Evolutionary conservation across 225 moss, liverwort and hornwort species (phyloP), one percentile per base, ranked within the genome.

Genomic region (Polytrichum commune): DNA sequence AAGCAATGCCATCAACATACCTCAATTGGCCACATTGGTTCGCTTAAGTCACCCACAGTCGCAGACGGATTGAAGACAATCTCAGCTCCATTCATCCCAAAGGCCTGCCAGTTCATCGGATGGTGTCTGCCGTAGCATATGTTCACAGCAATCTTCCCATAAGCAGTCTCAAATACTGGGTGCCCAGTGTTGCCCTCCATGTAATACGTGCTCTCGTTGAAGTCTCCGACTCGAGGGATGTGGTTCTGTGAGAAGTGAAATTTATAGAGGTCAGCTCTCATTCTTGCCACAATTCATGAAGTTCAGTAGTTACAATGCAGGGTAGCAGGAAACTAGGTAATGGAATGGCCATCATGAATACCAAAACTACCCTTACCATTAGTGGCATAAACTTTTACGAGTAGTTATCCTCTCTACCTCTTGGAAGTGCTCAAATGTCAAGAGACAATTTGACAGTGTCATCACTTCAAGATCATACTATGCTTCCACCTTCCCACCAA

Each of bases 1-100:
- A 46, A 16, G 16, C 35, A 67, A 67, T 38, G 26, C 35, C 20
- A 54, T 19, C 54, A n/a, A 67, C 68, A 33, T 53, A 93, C 96
- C 92, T 96, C 96, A 60, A 93, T 77, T 20, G 96, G 75, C 98
- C 98, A 98, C 98, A 98, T 95, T 54, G 98, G 98, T 69, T 98
- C 98, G 74, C 98, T 98, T 68, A 95, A 84, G 62, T 95, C 91
- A 66, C 98, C 98, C 10, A 98, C 98, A 65, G 98, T 98, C 33
- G 98, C 98, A 22, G 95, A 95, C 5, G 98, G 98, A 72, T 98
- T 98, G 81, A 98, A 95, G 18, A 98, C 98, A 80, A 98, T 93
- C 68, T 98, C 98, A 9, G 90, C 90, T 80, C 94, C 83, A 82
- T 95, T 72, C 90, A 95, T 91, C 63, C 98, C 79, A 91, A 98